Base-by-base conservation (phyloP, 106 monocot genomes). In the Iris macrosiphon region DNA sequence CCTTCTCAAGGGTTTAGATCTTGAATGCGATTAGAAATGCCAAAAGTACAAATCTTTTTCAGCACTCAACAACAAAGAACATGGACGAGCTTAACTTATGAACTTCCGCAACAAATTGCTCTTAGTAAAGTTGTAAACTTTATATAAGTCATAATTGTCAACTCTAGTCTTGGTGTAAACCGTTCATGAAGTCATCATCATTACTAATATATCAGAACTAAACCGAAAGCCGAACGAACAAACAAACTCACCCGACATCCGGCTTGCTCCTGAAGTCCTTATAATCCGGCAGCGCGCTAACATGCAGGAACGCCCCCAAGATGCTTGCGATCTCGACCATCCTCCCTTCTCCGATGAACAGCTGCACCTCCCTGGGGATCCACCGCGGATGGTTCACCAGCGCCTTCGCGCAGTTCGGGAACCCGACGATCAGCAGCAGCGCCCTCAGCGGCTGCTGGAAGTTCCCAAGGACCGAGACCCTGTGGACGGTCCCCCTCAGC, bases 171-270 rank as follows among this genome's bases (percentile, higher is more conserved):
- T n/a, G n/a, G n/a, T n/a, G n/a, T n/a, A n/a, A n/a, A n/a, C n/a
- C n/a, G n/a, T n/a, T n/a, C n/a, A n/a, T n/a, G n/a, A n/a, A n/a
- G n/a, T n/a, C n/a, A n/a, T n/a, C n/a, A n/a, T n/a, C n/a, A n/a
- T n/a, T n/a, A n/a, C n/a, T n/a, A n/a, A n/a, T n/a, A n/a, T n/a
- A n/a, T n/a, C n/a, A n/a, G n/a, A n/a, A n/a, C n/a, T n/a, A n/a
- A n/a, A n/a, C n/a, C n/a, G n/a, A n/a, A n/a, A n/a, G n/a, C n/a
- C n/a, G n/a, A n/a, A n/a, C n/a, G n/a, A n/a, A n/a, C n/a, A n/a
- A n/a, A n/a, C n/a, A n/a, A n/a, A n/a, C n/a, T 87, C 34, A 96
- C 96, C 96, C 82, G n/a, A 96, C 83, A 73, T 90, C 89, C 20
- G 96, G 96, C 12, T 63, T 66, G 40, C 79, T 86, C 66, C 63